Evolutionary conservation across 1,284 basidiomycete genomes (phyloP).

Genomic region (Porodaedalea pini): DNA sequence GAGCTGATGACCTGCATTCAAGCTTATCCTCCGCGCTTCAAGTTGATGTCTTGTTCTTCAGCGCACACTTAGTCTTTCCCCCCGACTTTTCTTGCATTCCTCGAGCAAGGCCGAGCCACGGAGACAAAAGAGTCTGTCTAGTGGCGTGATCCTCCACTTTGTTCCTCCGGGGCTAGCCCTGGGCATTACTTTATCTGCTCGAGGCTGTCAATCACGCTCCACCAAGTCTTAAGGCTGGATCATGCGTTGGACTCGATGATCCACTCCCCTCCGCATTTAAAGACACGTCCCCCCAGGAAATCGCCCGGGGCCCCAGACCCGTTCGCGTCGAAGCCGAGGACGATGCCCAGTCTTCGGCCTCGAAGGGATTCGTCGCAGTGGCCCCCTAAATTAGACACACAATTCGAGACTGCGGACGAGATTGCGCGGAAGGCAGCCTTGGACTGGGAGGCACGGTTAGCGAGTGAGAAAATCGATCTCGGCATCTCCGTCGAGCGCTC

Average conservation of each 20-base stretch:
- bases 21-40: background rate
- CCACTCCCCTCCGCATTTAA: background rate
- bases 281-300: background rate
- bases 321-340: background rate
- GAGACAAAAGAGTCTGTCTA: background rate
- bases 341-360: background rate
- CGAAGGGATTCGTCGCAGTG: constrained; percentile 10
- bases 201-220: background rate
- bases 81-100: background rate
- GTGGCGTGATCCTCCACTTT: background rate
- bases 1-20: background rate
- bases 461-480: constrained; percentile 54
- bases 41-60: background rate
- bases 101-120: background rate
- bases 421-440: constrained; percentile 37
- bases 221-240: background rate
- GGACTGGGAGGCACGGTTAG: constrained; percentile 49
- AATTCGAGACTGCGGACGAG: constrained; percentile 35
- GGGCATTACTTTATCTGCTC: background rate
- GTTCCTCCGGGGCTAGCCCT: background rate
- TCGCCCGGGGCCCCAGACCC: background rate
- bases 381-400: constrained; percentile 9
- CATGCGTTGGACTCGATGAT: constrained; percentile 2
- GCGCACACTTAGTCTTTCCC: background rate
- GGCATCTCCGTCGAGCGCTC: constrained; percentile 42